Evolutionary conservation across 2,329 filamentous ascomycete genomes (phyloP), one percentile per base, ranked within the genome.

Genomic region (Aspergillus arachidicola): DNA sequence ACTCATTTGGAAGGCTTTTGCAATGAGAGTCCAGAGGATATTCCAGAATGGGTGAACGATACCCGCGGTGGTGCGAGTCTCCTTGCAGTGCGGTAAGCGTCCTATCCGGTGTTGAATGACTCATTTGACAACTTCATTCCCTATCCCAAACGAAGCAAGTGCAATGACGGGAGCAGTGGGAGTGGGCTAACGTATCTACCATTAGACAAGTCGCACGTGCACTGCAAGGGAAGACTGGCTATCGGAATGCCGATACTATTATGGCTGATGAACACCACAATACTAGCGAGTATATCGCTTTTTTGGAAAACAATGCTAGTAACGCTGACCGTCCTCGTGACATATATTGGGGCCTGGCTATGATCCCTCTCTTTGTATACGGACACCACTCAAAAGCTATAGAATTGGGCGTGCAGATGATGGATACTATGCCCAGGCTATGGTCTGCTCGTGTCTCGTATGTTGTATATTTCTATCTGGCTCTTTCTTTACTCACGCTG

Each of bases 151-250:
- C 10, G 4, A 34, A 34, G 28, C 48, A 32, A 4, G 21, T 34
- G 14, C 26, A 51, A 34, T 28, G 9, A 12, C 21, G 45, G 7
- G 23, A 28, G 46, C 23, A 19, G 7, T 19, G n/a, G 34, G 12
- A 4, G 1, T 58, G 36, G n/a, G 16, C 55, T 69, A 57, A 67
- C 63, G 12, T 12, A 51, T 43, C 32, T 54, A 11, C 9, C 30
- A 34, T 61, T 58, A 76, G 79, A 64, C 87, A 89, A 75, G 84
- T 84, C 59, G 77, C 81, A 12, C 81, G 86, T 61, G 86, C 87
- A 14, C 72, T 90, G 19, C 86, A 88, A 72, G 87, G 87, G 30
- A 89, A 88, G 69, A 89, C 87, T 0, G 76, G 78, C 4, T 79
- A 76, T 50, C 75, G 78, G n/a, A 74, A 77, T 45, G 74, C 84